Evolutionary conservation across 495 filamentous ascomycete genomes (phyloP).

Genomic region (Penicillium pulvis): DNA sequence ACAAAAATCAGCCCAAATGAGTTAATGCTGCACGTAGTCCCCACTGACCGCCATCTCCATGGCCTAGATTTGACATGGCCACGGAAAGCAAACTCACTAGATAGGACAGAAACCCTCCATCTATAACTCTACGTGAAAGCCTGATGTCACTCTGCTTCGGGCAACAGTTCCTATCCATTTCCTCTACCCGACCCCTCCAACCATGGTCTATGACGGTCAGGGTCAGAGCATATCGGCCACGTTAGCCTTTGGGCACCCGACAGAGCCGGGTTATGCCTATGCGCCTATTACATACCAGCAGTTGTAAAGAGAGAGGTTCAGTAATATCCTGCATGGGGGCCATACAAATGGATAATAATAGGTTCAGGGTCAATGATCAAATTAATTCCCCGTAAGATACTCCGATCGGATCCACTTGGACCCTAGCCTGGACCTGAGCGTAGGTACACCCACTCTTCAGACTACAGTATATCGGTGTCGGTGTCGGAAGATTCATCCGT

Average conservation of each 20-base stretch:
- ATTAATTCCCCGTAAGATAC: conserved; percentile 4
- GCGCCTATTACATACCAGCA: too few species aligned
- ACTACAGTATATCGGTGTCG: background rate
- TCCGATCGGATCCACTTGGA: conserved; percentile 23
- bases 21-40: background rate
- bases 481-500: background rate
- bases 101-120: background rate
- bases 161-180: conserved; percentile 5
- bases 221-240: conserved; percentile 15
- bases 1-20: background rate
- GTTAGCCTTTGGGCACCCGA: background rate
- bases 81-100: conserved; percentile 7
- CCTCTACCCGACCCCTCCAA: background rate
- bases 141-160: conserved; percentile 3
- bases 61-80: conserved; percentile 12
- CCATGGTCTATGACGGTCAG: conserved; percentile 9
- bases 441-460: conserved; percentile 6
- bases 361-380: background rate
- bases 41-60: conserved; percentile 3
- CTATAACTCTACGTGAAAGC: conserved; percentile 1
- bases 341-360: background rate
- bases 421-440: conserved; percentile 15
- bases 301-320: background rate
- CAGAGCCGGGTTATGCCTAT: background rate
- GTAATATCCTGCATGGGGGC: background rate